Evolutionary conservation across 208 protist species (phyloP).

Genomic region (Trypanosoma conorhini): DNA sequence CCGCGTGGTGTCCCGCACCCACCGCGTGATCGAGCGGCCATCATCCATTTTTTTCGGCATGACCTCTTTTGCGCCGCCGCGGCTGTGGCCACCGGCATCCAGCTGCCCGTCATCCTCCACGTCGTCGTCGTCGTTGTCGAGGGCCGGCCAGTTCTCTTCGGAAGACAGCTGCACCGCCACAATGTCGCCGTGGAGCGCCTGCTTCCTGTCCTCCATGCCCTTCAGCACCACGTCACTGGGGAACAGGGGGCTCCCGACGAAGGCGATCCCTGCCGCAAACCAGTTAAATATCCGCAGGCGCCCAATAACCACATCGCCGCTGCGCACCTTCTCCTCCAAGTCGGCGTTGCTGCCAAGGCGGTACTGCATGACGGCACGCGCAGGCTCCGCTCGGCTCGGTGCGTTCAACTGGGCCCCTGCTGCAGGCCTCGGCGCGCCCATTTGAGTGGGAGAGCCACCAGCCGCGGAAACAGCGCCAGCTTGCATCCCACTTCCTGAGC

Average conservation of each 20-base stretch:
- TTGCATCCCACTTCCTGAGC: too few species aligned
- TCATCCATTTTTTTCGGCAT: constrained; percentile 49
- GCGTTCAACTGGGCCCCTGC: background rate
- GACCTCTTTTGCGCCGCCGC: background rate
- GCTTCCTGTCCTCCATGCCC: constrained; percentile 27
- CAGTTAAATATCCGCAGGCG: constrained; percentile 42
- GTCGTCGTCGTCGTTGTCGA: constrained; percentile 28
- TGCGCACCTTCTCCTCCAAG: constrained; percentile 44
- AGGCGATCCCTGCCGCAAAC: constrained; percentile 45
- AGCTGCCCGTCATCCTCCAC: constrained; percentile 15
- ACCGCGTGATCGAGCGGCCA: constrained; percentile 38
- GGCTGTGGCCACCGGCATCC: constrained; percentile 3
- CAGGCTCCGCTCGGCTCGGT: background rate
- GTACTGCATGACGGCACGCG: constrained; percentile 28
- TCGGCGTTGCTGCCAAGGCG: constrained; percentile 34
- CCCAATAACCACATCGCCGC: constrained; percentile 64
- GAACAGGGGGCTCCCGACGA: constrained; percentile 48
- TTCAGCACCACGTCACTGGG: constrained; percentile 58
- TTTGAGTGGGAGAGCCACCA: background rate
- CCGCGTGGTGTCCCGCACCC: constrained; percentile 31
- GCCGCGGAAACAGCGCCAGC: background rate
- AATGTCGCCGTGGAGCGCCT: constrained; percentile 57
- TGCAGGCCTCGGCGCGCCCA: background rate
- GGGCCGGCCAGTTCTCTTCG: constrained; percentile 39
- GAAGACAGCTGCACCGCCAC: constrained; percentile 75